Base-by-base conservation (phyloP, 805 yeast genomes). In the Wickerhamomyces rabaulensis region DNA sequence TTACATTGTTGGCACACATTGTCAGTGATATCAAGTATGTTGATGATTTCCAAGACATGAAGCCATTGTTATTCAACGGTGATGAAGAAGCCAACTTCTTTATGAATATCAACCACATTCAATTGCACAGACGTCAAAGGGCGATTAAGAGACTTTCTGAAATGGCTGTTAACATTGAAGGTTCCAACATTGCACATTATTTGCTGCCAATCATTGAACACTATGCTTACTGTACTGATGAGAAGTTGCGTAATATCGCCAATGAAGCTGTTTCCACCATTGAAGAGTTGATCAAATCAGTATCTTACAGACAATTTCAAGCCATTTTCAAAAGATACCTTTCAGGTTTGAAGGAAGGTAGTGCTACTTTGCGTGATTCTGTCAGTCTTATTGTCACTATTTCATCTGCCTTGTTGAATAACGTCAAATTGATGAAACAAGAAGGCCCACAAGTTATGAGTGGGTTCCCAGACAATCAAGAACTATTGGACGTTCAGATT, bases 81-180 rank as follows among this genome's bases (percentile, higher is more conserved):
- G 95, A 89, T 55, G 92, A 83, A 33, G 97, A 90, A 56, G 85
- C 89, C 4, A 83, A 88, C 63, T 86, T 88, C 60, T 88, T 88
- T 65, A 62, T 68, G 39, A 89, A 90, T 56, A 73, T 94, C 41
- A 76, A 75, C 49, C 97, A 92, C 63, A 81, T 92, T 33, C 99
- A 92, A 67, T 57, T 84, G 9, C 89, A 84, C 58, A 79, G 95
- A 67, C 84, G 97, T 56, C 90, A 86, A 63, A 76, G 90, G 56
- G 96, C 98, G 0, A 73, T 92, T 20, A 76, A 80, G 56, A 75
- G 86, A 48, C 65, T 91, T 25, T 74, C 75, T 10, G 80, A 72
- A 6, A 56, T 73, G 39, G 75, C 79, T 6, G 48, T 62, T 19
- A 52, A 69, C 7, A 63, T 91, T 7, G 64, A 77, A 0, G 78